Base-by-base conservation (phyloP, 257 asterid species). In the Rhazya stricta region DNA sequence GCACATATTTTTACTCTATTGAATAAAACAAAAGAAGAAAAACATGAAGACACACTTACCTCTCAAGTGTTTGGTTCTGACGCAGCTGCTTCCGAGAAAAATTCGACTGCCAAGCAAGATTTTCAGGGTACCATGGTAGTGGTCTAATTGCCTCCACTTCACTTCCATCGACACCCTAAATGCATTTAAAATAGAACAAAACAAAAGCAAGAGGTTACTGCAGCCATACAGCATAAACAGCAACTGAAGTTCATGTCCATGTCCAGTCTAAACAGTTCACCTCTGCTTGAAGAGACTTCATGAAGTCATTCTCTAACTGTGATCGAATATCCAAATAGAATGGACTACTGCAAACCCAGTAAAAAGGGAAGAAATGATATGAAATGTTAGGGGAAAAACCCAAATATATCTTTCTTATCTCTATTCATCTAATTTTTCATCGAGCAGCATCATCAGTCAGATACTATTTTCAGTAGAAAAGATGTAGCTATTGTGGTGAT, bases 51-150 rank as follows among this genome's bases (percentile, higher is more conserved):
- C 58, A 75, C 62, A 84, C 82, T 84, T 75, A 90, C 99, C 95
- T 89, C 80, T 85, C 93, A 78, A 95, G 97, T 48, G 84, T 86
- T 85, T 88, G 91, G 83, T 89, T 92, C 88, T 93, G 93, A 74
- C 99, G 87, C 85, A 95, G 86, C 82, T 95, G 89, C 77, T 86
- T 92, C 83, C 99, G 80, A 72, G 99, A 95, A 85, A 86, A 95
- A 83, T 89, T 88, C 27, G 99, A 95, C 67, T 95, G 98, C 98
- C 99, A 95, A 84, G 98, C 98, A 46, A 92, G 94, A 82, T 95
- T 90, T 54, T 91, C 90, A 0, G 98, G 99, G 84, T 95, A 95
- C 99, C 99, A 95, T 50, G 92, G 94, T 75, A 95, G 82, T 46
- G 96, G 96, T 77, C 80, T 88, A 66, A 95, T 85, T 76, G 97